These are phyloP conservation scores for Aureobasidium leucospermi DNA, from an alignment of 2,329 filamentous ascomycete genomes.

Conservation along the genomic window DNA sequence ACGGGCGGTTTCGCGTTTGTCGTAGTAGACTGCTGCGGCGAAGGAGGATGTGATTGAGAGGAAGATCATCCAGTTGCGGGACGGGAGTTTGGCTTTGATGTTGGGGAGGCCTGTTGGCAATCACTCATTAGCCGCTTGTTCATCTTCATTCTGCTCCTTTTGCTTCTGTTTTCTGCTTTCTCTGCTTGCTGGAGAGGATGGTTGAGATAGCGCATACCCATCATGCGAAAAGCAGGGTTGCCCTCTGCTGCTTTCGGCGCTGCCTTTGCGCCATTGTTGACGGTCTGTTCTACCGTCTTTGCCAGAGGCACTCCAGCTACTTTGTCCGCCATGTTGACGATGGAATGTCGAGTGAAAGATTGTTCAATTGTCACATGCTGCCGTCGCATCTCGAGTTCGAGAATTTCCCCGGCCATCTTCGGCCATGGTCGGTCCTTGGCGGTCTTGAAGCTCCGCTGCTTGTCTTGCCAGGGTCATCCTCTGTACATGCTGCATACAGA, in stretches of 20 bases:
- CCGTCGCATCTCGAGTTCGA: not conserved
- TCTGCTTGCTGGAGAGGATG: not conserved
- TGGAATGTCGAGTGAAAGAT: not conserved
- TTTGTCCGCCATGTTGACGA: not conserved
- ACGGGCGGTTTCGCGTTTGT: slow-evolving; percentile 81
- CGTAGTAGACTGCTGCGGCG: slow-evolving; percentile 77
- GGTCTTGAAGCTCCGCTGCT: not conserved
- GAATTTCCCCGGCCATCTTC: slow-evolving; percentile 2
- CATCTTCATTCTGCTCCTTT: not conserved
- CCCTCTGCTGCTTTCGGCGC: slow-evolving; percentile 32
- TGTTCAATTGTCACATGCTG: not conserved
- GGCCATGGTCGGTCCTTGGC: not conserved
- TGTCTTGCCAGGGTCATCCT: not conserved
- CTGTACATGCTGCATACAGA: not conserved
- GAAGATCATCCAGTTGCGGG: slow-evolving; percentile 97
- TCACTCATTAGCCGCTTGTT: not conserved
- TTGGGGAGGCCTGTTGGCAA: slow-evolving; percentile 64
- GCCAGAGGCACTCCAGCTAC: not conserved
- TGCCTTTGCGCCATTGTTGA: not conserved
- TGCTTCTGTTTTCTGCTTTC: not conserved
- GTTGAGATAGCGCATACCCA: slow-evolving; percentile 38
- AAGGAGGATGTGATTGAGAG: slow-evolving; percentile 71
- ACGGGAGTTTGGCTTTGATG: slow-evolving; percentile 76
- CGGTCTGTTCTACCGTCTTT: slow-evolving; percentile 2
- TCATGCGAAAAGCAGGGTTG: slow-evolving; percentile 69